A percentile compares a stretch with the other conserved stretches of the same genome.
phyloP scores from a whole-genome alignment of 805 yeast species.

The Pichia occidentalis region DNA sequence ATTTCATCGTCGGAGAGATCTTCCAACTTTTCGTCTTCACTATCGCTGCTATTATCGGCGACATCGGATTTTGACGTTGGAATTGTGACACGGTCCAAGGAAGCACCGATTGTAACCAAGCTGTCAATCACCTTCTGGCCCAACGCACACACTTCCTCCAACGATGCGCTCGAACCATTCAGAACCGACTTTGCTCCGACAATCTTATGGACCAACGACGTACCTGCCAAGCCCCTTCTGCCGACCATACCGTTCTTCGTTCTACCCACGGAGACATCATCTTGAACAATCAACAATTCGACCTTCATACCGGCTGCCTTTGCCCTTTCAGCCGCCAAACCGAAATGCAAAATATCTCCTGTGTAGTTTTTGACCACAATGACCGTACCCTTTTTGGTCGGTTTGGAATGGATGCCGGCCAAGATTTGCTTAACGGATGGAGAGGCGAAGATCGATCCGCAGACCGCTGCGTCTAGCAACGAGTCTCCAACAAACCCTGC shows the following conservation, averaged over 20 bases:
- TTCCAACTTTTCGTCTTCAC: slow-evolving; percentile 32
- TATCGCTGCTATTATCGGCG: slow-evolving; percentile 16
- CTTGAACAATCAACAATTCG: slow-evolving; percentile 74
- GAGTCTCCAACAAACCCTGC: slow-evolving; percentile 88
- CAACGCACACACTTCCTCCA: slow-evolving; percentile 48
- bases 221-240: slow-evolving; percentile 91
- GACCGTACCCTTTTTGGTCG: slow-evolving; percentile 57
- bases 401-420: slow-evolving; percentile 57
- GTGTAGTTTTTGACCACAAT: slow-evolving; percentile 88
- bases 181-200: slow-evolving; percentile 56
- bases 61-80: slow-evolving; percentile 50
- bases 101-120: slow-evolving; percentile 82
- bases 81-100: slow-evolving; percentile 82
- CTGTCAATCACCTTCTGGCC: slow-evolving; percentile 58
- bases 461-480: slow-evolving; percentile 76
- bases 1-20: slow-evolving; percentile 54
- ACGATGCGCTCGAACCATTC: slow-evolving; percentile 29
- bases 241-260: slow-evolving; percentile 88
- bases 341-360: slow-evolving; percentile 91
- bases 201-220: slow-evolving; percentile 77
- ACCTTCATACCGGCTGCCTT: slow-evolving; percentile 67
- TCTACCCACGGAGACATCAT: slow-evolving; percentile 92
- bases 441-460: slow-evolving; percentile 89
- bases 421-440: slow-evolving; percentile 80
- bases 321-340: slow-evolving; percentile 84